Evolutionary conservation across 2,329 filamentous ascomycete genomes (phyloP).

Genomic region (Ustulina deusta): DNA sequence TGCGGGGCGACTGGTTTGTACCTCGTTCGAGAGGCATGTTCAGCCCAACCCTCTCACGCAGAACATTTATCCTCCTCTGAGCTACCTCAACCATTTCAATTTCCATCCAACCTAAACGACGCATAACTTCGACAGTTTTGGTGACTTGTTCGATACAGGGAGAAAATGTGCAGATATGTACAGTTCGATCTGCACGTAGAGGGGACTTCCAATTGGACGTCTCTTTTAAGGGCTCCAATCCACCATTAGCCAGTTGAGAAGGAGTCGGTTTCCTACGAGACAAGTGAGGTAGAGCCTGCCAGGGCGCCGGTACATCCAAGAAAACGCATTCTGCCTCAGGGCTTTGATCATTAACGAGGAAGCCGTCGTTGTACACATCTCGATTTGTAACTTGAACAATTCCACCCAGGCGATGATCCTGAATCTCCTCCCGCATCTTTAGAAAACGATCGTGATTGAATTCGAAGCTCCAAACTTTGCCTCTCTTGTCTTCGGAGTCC

Average conservation of each 20-base stretch:
- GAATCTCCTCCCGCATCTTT: conserved; percentile 76
- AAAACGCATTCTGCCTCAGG: conserved; percentile 79
- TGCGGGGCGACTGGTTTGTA: conserved; percentile 75
- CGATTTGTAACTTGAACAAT: conserved; percentile 80
- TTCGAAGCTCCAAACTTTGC: conserved; percentile 85
- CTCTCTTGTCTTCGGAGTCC: conserved; percentile 59
- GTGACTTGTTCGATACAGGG: conserved; percentile 98
- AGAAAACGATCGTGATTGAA: conserved; percentile 79
- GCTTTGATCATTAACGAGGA: conserved; percentile 69
- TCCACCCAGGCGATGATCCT: conserved; percentile 72
- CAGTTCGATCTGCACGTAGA: conserved; percentile 77
- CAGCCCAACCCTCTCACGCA: conserved; percentile 82
- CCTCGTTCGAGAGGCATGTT: conserved; percentile 74
- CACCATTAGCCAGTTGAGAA: conserved; percentile 42
- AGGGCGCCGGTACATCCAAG: conserved; percentile 83
- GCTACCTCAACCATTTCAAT: conserved; percentile 94
- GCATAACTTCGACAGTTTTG: conserved; percentile 82
- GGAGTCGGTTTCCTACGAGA: conserved; percentile 63
- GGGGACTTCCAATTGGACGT: conserved; percentile 64
- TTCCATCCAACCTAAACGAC: conserved; percentile 86
- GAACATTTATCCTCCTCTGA: conserved; percentile 82
- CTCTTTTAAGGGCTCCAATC: conserved; percentile 39
- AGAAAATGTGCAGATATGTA: conserved; percentile 92
- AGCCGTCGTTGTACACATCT: conserved; percentile 82
- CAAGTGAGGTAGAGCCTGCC: conserved; percentile 83